These are phyloP conservation scores for Metschnikowia lunata DNA, from an alignment of 805 yeast genomes.

Conservation along the genomic window DNA sequence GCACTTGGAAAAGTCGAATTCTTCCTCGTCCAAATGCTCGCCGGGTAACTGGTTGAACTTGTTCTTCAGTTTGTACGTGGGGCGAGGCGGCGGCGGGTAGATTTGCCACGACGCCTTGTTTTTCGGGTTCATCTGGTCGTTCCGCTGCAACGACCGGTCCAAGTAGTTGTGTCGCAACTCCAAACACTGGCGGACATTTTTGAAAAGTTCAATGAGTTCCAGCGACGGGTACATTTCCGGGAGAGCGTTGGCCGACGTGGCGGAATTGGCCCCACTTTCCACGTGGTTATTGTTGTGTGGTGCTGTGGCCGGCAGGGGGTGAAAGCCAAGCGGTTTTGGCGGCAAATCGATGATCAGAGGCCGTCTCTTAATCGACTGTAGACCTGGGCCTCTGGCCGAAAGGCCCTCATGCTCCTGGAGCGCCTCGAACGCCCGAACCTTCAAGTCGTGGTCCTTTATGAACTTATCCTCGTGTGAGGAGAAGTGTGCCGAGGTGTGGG, in stretches of 20 bases:
- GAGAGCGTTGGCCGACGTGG: constrained; percentile 19
- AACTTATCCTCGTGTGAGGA: constrained; percentile 62
- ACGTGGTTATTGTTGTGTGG: constrained; percentile 18
- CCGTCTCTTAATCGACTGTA: constrained; percentile 25
- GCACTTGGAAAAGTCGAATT: constrained; percentile 56
- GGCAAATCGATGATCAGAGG: constrained; percentile 41
- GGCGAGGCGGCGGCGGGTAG: constrained; percentile 92
- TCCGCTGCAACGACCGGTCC: constrained; percentile 58
- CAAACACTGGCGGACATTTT: constrained; percentile 62
- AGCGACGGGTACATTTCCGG: constrained; percentile 59
- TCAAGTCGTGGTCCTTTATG: constrained; percentile 64
- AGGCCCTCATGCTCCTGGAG: constrained; percentile 22
- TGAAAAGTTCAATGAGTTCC: constrained; percentile 61
- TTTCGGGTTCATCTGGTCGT: constrained; percentile 78
- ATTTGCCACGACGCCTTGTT: constrained; percentile 68
- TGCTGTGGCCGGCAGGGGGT: constrained; percentile 18
- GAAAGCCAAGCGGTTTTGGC: constrained; percentile 12
- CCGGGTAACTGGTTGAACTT: constrained; percentile 44
- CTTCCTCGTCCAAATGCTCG: constrained; percentile 41
- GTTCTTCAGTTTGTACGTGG: constrained; percentile 64
- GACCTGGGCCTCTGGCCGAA: constrained; percentile 29
- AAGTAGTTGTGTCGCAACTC: constrained; percentile 75
- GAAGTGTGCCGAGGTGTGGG: constrained; percentile 49
- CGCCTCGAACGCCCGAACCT: constrained; percentile 54
- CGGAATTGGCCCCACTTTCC: constrained; percentile 9